Evolutionary conservation across 129 eudicot species (phyloP).

Genomic region (Mikania micrantha): DNA sequence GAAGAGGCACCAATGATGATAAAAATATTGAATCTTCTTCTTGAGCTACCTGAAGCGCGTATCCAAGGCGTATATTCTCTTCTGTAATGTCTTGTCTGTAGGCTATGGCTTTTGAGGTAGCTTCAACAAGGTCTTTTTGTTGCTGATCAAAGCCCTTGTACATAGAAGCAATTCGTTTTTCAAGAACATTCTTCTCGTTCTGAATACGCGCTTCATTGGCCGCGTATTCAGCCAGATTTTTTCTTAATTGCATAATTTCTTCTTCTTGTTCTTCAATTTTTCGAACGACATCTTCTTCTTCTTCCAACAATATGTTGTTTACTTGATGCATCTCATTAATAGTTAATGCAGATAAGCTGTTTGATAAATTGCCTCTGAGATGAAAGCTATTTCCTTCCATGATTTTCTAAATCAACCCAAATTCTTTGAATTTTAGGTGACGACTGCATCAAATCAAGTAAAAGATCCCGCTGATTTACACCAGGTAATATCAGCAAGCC

Average conservation of each 20-base stretch:
- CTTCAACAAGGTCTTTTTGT: constrained; percentile 69
- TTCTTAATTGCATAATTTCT: constrained; percentile 55
- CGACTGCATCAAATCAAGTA: not conserved
- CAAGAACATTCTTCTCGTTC: constrained; percentile 61
- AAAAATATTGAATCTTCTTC: constrained; percentile 70
- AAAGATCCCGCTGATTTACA: no score
- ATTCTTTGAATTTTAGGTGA: not conserved
- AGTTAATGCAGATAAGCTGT: constrained; percentile 27
- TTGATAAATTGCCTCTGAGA: constrained; percentile 15
- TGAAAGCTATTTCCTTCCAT: constrained; percentile 11
- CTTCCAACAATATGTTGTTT: not conserved
- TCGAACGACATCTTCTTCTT: constrained; percentile 27
- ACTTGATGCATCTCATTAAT: constrained; percentile 16
- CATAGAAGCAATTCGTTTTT: constrained; percentile 76
- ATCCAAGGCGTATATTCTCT: constrained; percentile 76
- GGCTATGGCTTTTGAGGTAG: constrained; percentile 76
- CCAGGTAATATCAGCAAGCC: constrained; percentile 1
- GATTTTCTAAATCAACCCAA: not conserved
- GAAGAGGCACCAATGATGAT: constrained; percentile 70
- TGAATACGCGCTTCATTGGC: constrained; percentile 58
- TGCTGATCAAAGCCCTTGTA: constrained; percentile 86
- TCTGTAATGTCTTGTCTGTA: constrained; percentile 85
- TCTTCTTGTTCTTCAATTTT: constrained; percentile 52
- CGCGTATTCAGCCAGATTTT: constrained; percentile 61
- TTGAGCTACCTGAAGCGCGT: constrained; percentile 67